Evolutionary conservation across 495 filamentous ascomycete species (phyloP).

Genomic region (Xylaria intraflava): DNA sequence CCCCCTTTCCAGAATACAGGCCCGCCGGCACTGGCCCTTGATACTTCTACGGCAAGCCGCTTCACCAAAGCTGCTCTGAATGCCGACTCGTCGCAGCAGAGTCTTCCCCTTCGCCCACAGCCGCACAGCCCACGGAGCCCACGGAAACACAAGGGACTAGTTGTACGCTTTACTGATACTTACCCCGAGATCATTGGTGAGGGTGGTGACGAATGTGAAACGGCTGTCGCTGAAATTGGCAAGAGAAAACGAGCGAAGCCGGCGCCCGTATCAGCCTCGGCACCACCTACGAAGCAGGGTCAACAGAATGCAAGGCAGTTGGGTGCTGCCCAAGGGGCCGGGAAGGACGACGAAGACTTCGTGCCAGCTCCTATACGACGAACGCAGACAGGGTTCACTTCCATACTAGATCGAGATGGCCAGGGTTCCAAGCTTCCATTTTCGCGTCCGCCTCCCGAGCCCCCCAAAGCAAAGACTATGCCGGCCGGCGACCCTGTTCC

Average conservation of each 20-base stretch:
- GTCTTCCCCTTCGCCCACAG: slow-evolving; percentile 21
- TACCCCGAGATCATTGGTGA: slow-evolving; percentile 75
- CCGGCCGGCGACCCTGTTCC: slow-evolving; percentile 22
- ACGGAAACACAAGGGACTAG: slow-evolving; percentile 50
- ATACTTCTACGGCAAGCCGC: slow-evolving; percentile 38
- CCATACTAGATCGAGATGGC: slow-evolving; percentile 16
- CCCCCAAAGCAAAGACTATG: slow-evolving; percentile 17
- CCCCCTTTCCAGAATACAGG: slow-evolving; percentile 16
- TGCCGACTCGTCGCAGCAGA: slow-evolving; percentile 26
- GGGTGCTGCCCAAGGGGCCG: slow-evolving; percentile 14
- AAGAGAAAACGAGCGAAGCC: slow-evolving; percentile 42
- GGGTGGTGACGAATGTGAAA: slow-evolving; percentile 76
- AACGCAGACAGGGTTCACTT: slow-evolving; percentile 44
- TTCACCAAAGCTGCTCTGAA: slow-evolving; percentile 38
- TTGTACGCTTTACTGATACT: slow-evolving; percentile 62
- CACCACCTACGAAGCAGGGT: slow-evolving; percentile 18
- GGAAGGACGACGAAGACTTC: slow-evolving; percentile 26
- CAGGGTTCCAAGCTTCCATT: slow-evolving; percentile 20
- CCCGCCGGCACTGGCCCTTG: slow-evolving; percentile 38
- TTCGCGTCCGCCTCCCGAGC: slow-evolving; percentile 12
- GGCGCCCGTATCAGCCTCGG: slow-evolving; percentile 20
- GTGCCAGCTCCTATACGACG: slow-evolving; percentile 34
- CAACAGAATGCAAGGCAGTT: slow-evolving; percentile 16
- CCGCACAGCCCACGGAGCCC: slow-evolving; percentile 29
- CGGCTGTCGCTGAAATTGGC: slow-evolving; percentile 61